These are phyloP conservation scores for Ramalina peruviana DNA, from an alignment of 495 filamentous ascomycete genomes.

Conservation along the genomic window DNA sequence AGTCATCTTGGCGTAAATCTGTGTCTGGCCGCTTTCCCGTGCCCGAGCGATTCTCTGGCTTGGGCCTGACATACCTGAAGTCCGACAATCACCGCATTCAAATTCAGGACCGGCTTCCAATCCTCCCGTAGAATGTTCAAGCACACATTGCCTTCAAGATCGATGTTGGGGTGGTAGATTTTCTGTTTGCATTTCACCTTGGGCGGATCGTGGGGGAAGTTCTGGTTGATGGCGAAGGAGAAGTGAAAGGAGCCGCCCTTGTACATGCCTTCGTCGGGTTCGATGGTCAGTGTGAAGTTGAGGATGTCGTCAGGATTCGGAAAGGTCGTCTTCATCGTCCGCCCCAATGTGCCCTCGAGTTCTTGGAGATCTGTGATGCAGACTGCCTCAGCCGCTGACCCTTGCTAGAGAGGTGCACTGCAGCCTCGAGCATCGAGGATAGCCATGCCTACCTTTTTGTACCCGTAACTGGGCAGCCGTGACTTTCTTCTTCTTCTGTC, in stretches of 20 bases:
- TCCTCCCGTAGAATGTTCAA: slow-evolving; percentile 94
- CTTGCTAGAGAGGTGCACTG: not conserved
- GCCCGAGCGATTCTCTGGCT: not conserved
- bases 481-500: slow-evolving; percentile 91
- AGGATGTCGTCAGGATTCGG: slow-evolving; percentile 93
- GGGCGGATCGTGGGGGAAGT: slow-evolving; percentile 93
- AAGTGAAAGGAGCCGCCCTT: slow-evolving; percentile 81
- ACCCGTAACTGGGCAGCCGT: slow-evolving; percentile 90
- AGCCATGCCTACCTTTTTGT: slow-evolving; percentile 62
- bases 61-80: slow-evolving; percentile 48
- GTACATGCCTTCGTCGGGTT: slow-evolving; percentile 98
- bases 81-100: slow-evolving; percentile 93
- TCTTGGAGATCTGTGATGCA: slow-evolving; percentile 66
- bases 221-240: slow-evolving; percentile 79
- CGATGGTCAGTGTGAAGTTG: slow-evolving; percentile 85
- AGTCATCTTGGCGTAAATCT: not conserved
- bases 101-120: slow-evolving; percentile 95
- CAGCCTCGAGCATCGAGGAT: not conserved
- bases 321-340: slow-evolving; percentile 86
- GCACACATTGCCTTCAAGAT: slow-evolving; percentile 94
- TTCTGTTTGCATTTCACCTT: slow-evolving; percentile 97
- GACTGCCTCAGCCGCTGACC: not conserved
- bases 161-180: slow-evolving; percentile 98
- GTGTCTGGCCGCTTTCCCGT: not conserved
- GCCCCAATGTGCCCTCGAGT: slow-evolving; percentile 56